Conservation (phyloP, 495 filamentous ascomycete species). For the Cairneyella variabilis region DNA sequence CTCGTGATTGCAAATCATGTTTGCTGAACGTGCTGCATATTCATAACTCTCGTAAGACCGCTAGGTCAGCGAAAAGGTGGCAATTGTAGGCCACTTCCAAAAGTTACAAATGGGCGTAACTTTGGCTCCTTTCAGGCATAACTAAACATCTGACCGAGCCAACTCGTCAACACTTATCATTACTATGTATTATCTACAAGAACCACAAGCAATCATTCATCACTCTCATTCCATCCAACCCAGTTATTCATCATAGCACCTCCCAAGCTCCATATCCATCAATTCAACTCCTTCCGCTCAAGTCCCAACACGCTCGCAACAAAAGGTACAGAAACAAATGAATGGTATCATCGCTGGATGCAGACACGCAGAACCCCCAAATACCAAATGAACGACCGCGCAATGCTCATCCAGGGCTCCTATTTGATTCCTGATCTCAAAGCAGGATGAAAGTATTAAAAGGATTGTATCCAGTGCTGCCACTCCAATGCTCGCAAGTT, state of each 20-base stretch:
- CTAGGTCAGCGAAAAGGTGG: too few relatives aligned
- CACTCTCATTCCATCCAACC: not conserved
- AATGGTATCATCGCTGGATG: conserved; percentile 29
- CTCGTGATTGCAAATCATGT: too few relatives aligned
- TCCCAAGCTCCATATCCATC: not conserved
- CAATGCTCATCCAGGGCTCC: conserved; percentile 16
- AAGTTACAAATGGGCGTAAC: too few relatives aligned
- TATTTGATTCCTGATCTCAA: not conserved
- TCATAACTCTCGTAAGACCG: too few relatives aligned
- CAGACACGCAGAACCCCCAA: too few relatives aligned
- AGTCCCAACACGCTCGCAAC: not conserved
- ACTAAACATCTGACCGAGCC: too few relatives aligned
- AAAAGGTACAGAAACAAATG: conserved; percentile 7
- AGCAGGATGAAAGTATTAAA: conserved; percentile 3
- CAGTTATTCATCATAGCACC: not conserved
- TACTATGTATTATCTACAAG: not conserved
- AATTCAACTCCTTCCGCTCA: too few relatives aligned
- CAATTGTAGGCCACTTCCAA: too few relatives aligned
- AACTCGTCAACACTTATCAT: too few relatives aligned
- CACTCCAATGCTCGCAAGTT: not conserved
- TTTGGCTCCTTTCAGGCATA: too few relatives aligned
- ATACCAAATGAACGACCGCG: conserved; percentile 11
- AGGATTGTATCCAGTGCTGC: not conserved
- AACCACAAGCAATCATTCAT: not conserved
- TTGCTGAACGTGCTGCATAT: too few relatives aligned